A percentile compares a stretch with the other conserved stretches of the same genome.
Evolutionary conservation across 169 alveolate species (phyloP).

Genomic region (Babesia bigemina): DNA sequence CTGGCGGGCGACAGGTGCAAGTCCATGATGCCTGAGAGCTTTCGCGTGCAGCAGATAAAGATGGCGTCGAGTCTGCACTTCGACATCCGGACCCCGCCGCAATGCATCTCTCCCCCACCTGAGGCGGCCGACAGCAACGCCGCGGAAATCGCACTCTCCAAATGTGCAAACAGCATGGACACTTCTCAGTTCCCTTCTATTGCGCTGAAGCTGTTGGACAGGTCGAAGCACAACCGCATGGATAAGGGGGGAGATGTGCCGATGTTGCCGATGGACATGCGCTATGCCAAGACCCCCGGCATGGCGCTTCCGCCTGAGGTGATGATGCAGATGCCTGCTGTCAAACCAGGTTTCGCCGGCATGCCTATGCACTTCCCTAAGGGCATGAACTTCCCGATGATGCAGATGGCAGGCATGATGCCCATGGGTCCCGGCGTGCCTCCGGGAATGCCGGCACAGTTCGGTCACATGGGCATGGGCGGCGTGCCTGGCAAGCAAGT

Average conservation of each 20-base stretch:
- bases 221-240: neutral
- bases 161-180: constrained; percentile 24
- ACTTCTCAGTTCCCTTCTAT: neutral
- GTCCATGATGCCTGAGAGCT: constrained; percentile 41
- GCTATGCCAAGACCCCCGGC: constrained; percentile 17
- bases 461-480: neutral
- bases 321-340: constrained; percentile 9
- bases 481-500: neutral
- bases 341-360: constrained; percentile 5
- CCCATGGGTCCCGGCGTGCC: constrained; percentile 13
- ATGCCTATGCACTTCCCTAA: constrained; percentile 25
- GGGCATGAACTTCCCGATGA: constrained; percentile 31
- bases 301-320: constrained; percentile 16
- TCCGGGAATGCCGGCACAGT: neutral
- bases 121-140: constrained; percentile 17
- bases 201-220: constrained; percentile 21
- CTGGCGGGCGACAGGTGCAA: constrained; percentile 30
- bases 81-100: constrained; percentile 70
- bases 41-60: constrained; percentile 48
- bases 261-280: constrained; percentile 22
- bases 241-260: constrained; percentile 21
- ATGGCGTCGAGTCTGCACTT: constrained; percentile 43
- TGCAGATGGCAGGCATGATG: constrained; percentile 4
- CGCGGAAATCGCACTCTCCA: constrained; percentile 19
- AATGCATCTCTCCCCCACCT: constrained; percentile 46